A percentile compares a stretch with the other conserved stretches of the same genome.
phyloP scores from a whole-genome alignment of 352 stramenopile species.

The Thraustochytrium sp. region DNA sequence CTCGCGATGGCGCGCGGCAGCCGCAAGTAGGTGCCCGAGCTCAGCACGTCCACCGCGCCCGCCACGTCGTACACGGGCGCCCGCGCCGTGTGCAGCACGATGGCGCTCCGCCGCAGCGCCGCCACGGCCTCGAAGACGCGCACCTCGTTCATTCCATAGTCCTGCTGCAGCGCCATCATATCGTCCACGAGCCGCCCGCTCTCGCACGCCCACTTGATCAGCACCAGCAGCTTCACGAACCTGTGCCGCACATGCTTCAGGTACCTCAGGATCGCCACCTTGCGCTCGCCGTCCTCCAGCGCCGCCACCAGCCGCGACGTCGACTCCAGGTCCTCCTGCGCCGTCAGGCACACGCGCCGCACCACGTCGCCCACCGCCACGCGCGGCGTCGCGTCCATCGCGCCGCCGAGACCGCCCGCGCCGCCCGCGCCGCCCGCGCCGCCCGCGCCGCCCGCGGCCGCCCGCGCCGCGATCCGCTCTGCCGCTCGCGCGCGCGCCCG shows the following conservation, averaged over 20 bases:
- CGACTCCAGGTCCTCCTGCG: slow-evolving; percentile 9
- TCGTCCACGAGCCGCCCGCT: slow-evolving; percentile 6
- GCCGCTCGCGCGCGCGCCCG: no score
- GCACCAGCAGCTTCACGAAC: slow-evolving; percentile 11
- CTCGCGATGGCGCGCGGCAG: slow-evolving; percentile 5
- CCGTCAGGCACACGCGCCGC: neutral
- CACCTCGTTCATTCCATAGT: slow-evolving; percentile 33
- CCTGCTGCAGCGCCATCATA: slow-evolving; percentile 1
- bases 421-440: no score
- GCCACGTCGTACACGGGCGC: slow-evolving; percentile 15
- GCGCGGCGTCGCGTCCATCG: slow-evolving; percentile 1
- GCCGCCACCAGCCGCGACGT: neutral
- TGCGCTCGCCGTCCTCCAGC: neutral
- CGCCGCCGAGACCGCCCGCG: no score
- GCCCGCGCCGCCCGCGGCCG: no score
- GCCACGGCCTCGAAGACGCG: slow-evolving; percentile 27
- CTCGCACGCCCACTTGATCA: slow-evolving; percentile 11
- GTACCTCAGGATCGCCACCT: neutral
- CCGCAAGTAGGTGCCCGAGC: neutral
- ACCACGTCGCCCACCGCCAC: slow-evolving; percentile 30
- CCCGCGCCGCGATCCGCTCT: no score
- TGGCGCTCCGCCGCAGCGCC: neutral
- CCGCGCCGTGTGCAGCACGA: neutral
- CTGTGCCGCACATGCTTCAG: slow-evolving; percentile 16
- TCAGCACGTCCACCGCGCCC: slow-evolving; percentile 11